Evolutionary conservation across 2,329 filamentous ascomycete species (phyloP).

Genomic region (Sphaerostilbella broomeana): DNA sequence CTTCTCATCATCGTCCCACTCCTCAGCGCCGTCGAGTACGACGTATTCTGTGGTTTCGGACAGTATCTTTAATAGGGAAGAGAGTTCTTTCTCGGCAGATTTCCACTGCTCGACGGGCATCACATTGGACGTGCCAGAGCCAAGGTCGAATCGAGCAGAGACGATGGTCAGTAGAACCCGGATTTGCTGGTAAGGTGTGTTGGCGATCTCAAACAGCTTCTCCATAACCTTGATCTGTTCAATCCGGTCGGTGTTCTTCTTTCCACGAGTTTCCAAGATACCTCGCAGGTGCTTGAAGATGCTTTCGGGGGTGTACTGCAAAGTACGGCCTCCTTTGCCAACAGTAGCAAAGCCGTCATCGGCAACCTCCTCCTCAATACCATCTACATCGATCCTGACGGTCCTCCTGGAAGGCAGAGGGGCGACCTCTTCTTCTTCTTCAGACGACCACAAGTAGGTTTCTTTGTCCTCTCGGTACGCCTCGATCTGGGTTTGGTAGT

Average conservation of each 20-base stretch:
- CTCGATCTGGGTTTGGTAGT: slow-evolving; percentile 82
- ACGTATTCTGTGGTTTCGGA: slow-evolving; percentile 74
- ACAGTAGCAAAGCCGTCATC: slow-evolving; percentile 87
- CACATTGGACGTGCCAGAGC: slow-evolving; percentile 65
- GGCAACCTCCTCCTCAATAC: slow-evolving; percentile 39
- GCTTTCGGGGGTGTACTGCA: slow-evolving; percentile 92
- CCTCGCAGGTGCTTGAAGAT: slow-evolving; percentile 94
- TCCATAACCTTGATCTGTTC: slow-evolving; percentile 98
- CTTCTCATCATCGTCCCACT: slow-evolving; percentile 99
- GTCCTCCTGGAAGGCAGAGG: slow-evolving; percentile 39
- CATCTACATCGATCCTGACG: slow-evolving; percentile 35
- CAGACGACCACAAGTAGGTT: slow-evolving; percentile 77
- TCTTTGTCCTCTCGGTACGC: slow-evolving; percentile 81
- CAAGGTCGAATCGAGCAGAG: slow-evolving; percentile 90
- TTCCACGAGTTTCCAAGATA: slow-evolving; percentile 92
- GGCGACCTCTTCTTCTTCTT: slow-evolving; percentile 59
- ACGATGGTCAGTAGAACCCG: slow-evolving; percentile 86
- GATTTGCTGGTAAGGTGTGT: slow-evolving; percentile 88
- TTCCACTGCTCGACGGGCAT: slow-evolving; percentile 99
- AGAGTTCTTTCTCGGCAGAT: slow-evolving; percentile 80
- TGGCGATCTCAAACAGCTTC: slow-evolving; percentile 83
- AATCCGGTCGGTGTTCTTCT: slow-evolving; percentile 93
- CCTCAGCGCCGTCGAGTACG: slow-evolving; percentile 85
- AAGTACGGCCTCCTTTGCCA: slow-evolving; percentile 77
- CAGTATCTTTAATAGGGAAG: slow-evolving; percentile 68